A percentile compares a stretch with the other conserved stretches of the same genome.
These are phyloP conservation scores for Xylaria sp. DNA, from an alignment of 2,329 filamentous ascomycete species.

Conservation along the genomic window DNA sequence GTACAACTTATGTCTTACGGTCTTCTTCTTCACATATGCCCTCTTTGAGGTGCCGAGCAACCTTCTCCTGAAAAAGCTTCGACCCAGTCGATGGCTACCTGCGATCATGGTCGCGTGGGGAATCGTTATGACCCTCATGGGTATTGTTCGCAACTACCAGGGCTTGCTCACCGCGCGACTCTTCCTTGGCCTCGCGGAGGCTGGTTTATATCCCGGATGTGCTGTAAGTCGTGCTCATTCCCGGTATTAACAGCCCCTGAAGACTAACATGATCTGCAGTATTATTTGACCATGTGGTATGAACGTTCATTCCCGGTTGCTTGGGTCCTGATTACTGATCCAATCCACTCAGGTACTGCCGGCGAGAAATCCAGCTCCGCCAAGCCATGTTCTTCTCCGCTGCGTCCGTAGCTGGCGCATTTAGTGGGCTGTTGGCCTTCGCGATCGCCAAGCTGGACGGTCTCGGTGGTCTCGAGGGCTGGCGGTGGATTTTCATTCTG, in stretches of 20 bases:
- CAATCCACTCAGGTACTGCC: slow-evolving; percentile 37
- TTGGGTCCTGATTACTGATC: not conserved
- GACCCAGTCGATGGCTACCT: slow-evolving; percentile 70
- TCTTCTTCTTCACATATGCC: slow-evolving; percentile 79
- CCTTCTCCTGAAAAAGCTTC: slow-evolving; percentile 65
- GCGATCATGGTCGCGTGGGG: slow-evolving; percentile 61
- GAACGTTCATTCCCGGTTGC: not conserved
- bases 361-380: slow-evolving; percentile 50
- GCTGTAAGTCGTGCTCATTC: slow-evolving; percentile 21
- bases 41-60: slow-evolving; percentile 75
- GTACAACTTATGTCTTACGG: slow-evolving; percentile 63
- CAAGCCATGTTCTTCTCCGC: slow-evolving; percentile 77
- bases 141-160: slow-evolving; percentile 44
- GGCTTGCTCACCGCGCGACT: slow-evolving; percentile 49
- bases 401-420: slow-evolving; percentile 72
- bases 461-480: slow-evolving; percentile 52
- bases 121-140: slow-evolving; percentile 46
- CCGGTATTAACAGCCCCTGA: not conserved
- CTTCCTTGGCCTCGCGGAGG: slow-evolving; percentile 35
- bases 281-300: slow-evolving; percentile 52
- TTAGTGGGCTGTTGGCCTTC: slow-evolving; percentile 66
- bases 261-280: slow-evolving; percentile 27
- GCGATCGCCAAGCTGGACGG: slow-evolving; percentile 67
- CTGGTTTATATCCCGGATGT: slow-evolving; percentile 33
- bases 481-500: slow-evolving; percentile 64